phyloP scores from a whole-genome alignment of 208 protist species.

The Trypanosoma congolense region DNA sequence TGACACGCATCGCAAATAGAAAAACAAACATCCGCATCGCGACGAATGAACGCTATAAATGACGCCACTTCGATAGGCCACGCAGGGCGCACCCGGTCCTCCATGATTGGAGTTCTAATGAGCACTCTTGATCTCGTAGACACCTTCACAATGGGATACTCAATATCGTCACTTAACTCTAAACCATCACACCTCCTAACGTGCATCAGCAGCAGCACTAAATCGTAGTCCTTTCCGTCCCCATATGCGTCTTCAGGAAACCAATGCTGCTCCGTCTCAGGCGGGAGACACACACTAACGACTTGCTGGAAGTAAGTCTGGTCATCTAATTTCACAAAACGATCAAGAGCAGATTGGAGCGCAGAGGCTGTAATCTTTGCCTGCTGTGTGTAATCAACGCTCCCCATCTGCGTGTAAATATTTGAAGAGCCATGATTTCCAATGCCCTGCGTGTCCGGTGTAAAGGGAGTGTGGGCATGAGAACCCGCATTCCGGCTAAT shows the following conservation, averaged over 20 bases:
- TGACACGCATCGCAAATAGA: conserved; percentile 50
- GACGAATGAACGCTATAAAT: conserved; percentile 74
- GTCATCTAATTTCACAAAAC: conserved; percentile 84
- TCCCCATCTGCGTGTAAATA: conserved; percentile 38
- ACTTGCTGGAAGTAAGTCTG: conserved; percentile 81
- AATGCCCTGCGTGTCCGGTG: conserved; percentile 8
- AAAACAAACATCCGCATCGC: conserved; percentile 55
- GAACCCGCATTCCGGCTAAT: conserved; percentile 6
- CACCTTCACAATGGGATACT: conserved; percentile 67
- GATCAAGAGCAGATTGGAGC: conserved; percentile 71
- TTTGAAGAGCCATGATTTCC: conserved; percentile 1
- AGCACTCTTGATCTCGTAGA: conserved; percentile 52
- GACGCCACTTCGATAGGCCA: conserved; percentile 72
- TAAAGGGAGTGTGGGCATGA: neutral
- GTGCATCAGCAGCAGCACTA: conserved; percentile 80
- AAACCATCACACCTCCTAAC: conserved; percentile 53
- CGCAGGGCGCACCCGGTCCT: conserved; percentile 29
- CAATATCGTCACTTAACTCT: conserved; percentile 22
- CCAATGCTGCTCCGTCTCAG: conserved; percentile 66
- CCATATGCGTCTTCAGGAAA: conserved; percentile 21
- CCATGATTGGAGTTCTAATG: conserved; percentile 51
- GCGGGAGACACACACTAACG: conserved; percentile 56
- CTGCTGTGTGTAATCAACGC: conserved; percentile 70
- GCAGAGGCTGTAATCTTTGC: conserved; percentile 56
- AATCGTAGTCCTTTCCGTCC: conserved; percentile 8